A percentile compares a stretch with the other conserved stretches of the same genome.
These are phyloP conservation scores for Aspergillus brunneoviolaceus DNA, from an alignment of 2,329 filamentous ascomycete genomes.

Conservation along the genomic window DNA sequence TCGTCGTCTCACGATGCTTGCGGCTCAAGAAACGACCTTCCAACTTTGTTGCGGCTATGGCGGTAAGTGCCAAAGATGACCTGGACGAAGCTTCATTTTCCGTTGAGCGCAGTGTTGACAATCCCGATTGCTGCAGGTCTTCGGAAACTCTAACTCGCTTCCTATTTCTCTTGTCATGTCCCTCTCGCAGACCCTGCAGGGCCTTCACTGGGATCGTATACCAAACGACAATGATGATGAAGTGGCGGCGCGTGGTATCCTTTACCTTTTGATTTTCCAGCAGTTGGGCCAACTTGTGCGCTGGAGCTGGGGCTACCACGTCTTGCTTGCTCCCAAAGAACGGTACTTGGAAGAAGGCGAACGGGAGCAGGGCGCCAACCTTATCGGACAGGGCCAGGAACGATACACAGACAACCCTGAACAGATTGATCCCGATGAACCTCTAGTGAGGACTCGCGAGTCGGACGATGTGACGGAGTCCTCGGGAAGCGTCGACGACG, in stretches of 20 bases:
- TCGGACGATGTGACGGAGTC: constrained; percentile 27
- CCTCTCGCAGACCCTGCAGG: constrained; percentile 84
- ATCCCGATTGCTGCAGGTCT: constrained; percentile 56
- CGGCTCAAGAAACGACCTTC: constrained; percentile 79
- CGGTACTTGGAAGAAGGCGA: constrained; percentile 47
- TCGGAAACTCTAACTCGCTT: constrained; percentile 96
- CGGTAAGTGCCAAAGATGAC: constrained; percentile 49
- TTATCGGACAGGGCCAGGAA: constrained; percentile 40
- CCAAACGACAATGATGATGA: constrained; percentile 93
- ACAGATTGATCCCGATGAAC: constrained; percentile 38
- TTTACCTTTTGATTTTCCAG: constrained; percentile 96
- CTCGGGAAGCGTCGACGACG: constrained; percentile 13
- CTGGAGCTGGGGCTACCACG: constrained; percentile 98
- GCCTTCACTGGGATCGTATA: constrained; percentile 89
- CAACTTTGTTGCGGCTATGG: constrained; percentile 98
- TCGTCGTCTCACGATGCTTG: constrained; percentile 69
- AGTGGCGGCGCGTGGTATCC: constrained; percentile 86
- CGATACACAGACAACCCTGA: constrained; percentile 43
- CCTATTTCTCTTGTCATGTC: constrained; percentile 95
- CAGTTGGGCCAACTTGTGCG: constrained; percentile 91
- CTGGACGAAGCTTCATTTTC: not conserved
- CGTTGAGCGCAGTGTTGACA: not conserved
- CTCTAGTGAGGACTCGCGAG: constrained; percentile 33
- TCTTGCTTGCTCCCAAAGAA: constrained; percentile 82
- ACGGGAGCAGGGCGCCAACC: constrained; percentile 34